Evolutionary conservation across 1,139 yeast genomes (phyloP).

Genomic region (Zygosaccharomyces pseudobailii): DNA sequence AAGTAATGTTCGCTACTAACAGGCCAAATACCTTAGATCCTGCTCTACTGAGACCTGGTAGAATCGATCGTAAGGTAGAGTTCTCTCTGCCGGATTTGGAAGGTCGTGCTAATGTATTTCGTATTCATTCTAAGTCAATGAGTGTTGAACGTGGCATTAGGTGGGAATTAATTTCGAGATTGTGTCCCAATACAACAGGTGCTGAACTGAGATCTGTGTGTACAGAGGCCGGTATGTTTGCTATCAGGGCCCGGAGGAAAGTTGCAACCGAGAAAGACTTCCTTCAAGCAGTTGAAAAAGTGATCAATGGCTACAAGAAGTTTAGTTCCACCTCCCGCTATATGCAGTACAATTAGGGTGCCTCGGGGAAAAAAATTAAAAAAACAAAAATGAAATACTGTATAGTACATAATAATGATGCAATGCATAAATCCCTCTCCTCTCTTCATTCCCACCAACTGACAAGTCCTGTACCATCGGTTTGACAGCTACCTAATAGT

Average conservation of each 20-base stretch:
- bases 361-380: neutral
- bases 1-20: slow-evolving; percentile 98
- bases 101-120: slow-evolving; percentile 94
- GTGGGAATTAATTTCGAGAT: slow-evolving; percentile 95
- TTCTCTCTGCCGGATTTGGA: slow-evolving; percentile 93
- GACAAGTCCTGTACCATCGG: slow-evolving; percentile 93
- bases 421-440: slow-evolving; percentile 8
- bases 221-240: slow-evolving; percentile 99
- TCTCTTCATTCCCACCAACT: slow-evolving; percentile 84
- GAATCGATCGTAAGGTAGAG: slow-evolving; percentile 97
- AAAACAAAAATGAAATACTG: neutral
- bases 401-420: slow-evolving; percentile 13
- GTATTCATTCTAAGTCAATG: slow-evolving; percentile 96
- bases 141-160: slow-evolving; percentile 94
- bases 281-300: slow-evolving; percentile 95
- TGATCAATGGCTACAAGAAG: slow-evolving; percentile 95
- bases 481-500: slow-evolving; percentile 84
- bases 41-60: slow-evolving; percentile 94
- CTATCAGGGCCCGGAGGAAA: slow-evolving; percentile 95
- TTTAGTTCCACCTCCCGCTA: slow-evolving; percentile 95
- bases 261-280: slow-evolving; percentile 97
- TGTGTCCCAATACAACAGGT: slow-evolving; percentile 98
- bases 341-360: slow-evolving; percentile 80
- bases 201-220: slow-evolving; percentile 96
- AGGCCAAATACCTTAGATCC: slow-evolving; percentile 98